Conservation (phyloP, 2,329 filamentous ascomycete species). For the Diaporthe sp. region DNA sequence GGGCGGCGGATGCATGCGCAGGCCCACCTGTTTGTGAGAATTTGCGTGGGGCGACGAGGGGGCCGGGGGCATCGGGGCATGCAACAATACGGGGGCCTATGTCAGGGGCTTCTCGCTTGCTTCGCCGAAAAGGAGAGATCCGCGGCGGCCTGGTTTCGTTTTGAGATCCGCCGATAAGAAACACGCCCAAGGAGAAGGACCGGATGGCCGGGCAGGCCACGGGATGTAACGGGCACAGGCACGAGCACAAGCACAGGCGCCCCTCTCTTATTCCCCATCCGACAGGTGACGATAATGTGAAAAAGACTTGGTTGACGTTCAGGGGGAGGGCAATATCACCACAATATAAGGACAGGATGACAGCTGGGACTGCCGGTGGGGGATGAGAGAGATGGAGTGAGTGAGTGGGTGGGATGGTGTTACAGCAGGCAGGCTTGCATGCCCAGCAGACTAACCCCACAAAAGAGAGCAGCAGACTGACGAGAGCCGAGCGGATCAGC, state of each 20-base stretch:
- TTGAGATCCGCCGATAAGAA: slow-evolving; percentile 29
- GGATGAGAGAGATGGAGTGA: not conserved
- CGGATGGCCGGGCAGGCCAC: not conserved
- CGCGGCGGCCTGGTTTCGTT: slow-evolving; percentile 15
- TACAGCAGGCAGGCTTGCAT: not conserved
- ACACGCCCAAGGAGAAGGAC: not conserved
- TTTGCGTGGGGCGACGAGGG: slow-evolving; percentile 22
- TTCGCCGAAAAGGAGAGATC: slow-evolving; percentile 28
- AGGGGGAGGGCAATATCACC: slow-evolving; percentile 24
- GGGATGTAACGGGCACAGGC: not conserved
- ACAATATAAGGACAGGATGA: slow-evolving; percentile 28
- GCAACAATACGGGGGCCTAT: slow-evolving; percentile 26
- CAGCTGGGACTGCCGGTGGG: not conserved
- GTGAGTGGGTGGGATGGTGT: no score
- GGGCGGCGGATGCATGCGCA: not conserved
- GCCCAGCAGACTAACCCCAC: not conserved
- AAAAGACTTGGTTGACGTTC: not conserved
- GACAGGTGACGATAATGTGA: not conserved
- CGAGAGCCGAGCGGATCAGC: no score
- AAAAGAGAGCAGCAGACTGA: not conserved
- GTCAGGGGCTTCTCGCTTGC: slow-evolving; percentile 25
- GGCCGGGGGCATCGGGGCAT: slow-evolving; percentile 21
- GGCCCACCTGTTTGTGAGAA: slow-evolving; percentile 24
- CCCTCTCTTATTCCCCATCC: slow-evolving; percentile 10
- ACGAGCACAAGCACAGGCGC: not conserved